Conservation (phyloP, 805 yeast genomes). For the Jamesozyma gamospora region DNA sequence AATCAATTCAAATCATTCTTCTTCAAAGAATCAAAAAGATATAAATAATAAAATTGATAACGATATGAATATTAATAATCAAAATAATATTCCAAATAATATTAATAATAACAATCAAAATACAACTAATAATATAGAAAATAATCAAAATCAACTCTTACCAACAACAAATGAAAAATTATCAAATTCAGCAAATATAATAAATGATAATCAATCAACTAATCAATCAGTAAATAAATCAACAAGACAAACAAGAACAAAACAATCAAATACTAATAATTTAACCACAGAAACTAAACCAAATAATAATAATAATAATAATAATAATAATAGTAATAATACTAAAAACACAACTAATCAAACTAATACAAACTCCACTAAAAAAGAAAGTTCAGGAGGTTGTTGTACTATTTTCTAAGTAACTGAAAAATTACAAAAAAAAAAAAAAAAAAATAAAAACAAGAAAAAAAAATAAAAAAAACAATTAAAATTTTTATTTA, state of each 20-base stretch:
- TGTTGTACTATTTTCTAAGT: slow-evolving; percentile 28
- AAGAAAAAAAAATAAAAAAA: too few relatives aligned
- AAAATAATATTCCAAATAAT: neutral
- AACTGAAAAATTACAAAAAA: neutral
- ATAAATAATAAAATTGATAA: neutral
- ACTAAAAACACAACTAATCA: neutral
- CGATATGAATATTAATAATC: neutral
- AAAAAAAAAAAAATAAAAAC: neutral
- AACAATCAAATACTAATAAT: slow-evolving; percentile 2
- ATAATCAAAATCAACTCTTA: neutral
- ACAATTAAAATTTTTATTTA: too few relatives aligned
- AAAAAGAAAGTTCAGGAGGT: slow-evolving; percentile 14
- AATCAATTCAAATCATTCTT: too few relatives aligned
- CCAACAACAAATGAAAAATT: neutral
- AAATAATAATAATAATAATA: too few relatives aligned
- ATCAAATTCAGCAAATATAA: neutral
- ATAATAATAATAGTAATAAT: too few relatives aligned
- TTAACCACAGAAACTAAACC: neutral
- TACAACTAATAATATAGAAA: neutral
- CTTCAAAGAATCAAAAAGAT: neutral
- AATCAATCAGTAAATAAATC: neutral
- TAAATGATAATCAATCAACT: neutral
- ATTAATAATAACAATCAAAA: too few relatives aligned
- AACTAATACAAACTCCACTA: neutral
- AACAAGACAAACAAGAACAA: slow-evolving; percentile 3